These are phyloP conservation scores for Ceratocystiopsis minuta DNA, from an alignment of 2,329 filamentous ascomycete genomes.

Conservation along the genomic window DNA sequence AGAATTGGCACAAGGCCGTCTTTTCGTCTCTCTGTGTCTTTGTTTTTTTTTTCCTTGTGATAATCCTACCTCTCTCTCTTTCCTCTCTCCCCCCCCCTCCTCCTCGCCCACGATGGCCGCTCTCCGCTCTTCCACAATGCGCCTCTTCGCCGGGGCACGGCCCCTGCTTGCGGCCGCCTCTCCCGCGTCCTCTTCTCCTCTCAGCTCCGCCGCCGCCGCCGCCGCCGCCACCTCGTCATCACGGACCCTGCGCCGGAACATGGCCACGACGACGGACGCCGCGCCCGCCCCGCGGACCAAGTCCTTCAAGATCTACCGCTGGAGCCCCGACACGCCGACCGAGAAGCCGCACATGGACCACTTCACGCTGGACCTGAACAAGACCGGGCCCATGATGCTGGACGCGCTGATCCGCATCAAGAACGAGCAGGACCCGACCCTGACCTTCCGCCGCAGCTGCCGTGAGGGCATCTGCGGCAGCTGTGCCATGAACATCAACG, in stretches of 20 bases:
- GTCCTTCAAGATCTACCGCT: conserved; percentile 97
- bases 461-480: conserved; percentile 96
- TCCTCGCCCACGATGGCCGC: conserved; percentile 31
- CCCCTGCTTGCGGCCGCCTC: conserved; percentile 2
- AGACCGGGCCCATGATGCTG: conserved; percentile 97
- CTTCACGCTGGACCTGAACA: conserved; percentile 91
- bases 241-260: conserved; percentile 25
- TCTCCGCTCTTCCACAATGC: conserved; percentile 39
- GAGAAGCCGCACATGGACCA: conserved; percentile 92
- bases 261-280: conserved; percentile 31
- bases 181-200: too few species aligned
- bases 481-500: conserved; percentile 99
- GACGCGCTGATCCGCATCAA: conserved; percentile 96
- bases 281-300: conserved; percentile 48
- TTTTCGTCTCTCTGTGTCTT: background rate
- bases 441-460: conserved; percentile 92
- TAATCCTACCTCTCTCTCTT: background rate
- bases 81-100: conserved; percentile 1
- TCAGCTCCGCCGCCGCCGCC: background rate
- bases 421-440: conserved; percentile 92
- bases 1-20: too few species aligned
- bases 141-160: conserved; percentile 24
- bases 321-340: conserved; percentile 84
- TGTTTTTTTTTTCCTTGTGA: background rate
- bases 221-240: conserved; percentile 18